Base-by-base conservation (phyloP, 306 rosid genomes). In the Malus sieversii region DNA sequence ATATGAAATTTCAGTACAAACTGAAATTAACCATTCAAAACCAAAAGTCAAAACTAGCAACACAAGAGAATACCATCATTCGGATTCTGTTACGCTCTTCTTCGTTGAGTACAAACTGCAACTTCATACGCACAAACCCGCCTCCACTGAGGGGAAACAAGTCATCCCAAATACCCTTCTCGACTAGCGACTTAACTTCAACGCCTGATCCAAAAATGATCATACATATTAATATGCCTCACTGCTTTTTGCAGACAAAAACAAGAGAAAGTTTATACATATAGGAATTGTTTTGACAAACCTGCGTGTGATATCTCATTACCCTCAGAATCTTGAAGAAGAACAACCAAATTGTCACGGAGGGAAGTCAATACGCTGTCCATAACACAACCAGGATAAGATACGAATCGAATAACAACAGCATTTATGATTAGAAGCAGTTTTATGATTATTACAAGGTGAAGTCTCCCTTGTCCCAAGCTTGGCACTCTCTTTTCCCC, bases 91-190 rank as follows among this genome's bases (percentile, higher is more conserved):
- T 86, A 2, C 97, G 97, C 72, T 92, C 98, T 58, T 92, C 90
- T 29, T 90, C 92, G 23, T 65, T 92, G 29, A 92, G 99, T 46
- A 88, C 72, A 75, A 96, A 90, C 81, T 87, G 89, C 64, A 96
- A 81, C 79, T 83, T 90, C 96, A 96, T 70, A 75, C 79, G 97
- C 81, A 96, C 77, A 15, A 78, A 79, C 30, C 97, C 97, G 2
- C 78, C 89, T 38, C 93, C 97, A 82, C 75, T 57, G 51, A 96
- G 91, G 33, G 91, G 85, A 80, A 92, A 92, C 5, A 74, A 71
- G 52, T 89, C 90, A 73, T 96, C 97, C 97, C 93, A 92, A 59
- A 83, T 74, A 73, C 97, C 97, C 79, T 85, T 92, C 78, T 90
- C 97, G 63, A 96, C 87, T 57, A 90, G 87, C 76, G 89, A 82